phyloP scores from a whole-genome alignment of 768 basidiomycete species.

The Harrya chromipes region DNA sequence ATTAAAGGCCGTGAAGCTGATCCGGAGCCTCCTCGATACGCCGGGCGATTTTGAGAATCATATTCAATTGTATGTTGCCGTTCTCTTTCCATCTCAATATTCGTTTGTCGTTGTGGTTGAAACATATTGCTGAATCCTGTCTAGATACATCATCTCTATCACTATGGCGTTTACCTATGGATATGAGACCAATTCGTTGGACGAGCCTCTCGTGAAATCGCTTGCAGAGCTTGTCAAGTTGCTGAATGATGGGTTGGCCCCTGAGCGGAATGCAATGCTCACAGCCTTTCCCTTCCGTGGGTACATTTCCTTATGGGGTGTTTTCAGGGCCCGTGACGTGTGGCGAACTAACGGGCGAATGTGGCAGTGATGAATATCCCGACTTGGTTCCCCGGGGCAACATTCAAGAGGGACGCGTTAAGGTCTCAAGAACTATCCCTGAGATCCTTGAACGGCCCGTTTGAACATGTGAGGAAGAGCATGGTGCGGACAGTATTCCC shows the following conservation, averaged over 20 bases:
- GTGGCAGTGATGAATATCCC: conserved; percentile 26
- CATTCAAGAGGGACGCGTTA: conserved; percentile 27
- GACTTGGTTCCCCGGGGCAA: conserved; percentile 29
- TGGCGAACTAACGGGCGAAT: conserved; percentile 1
- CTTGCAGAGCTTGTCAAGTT: conserved; percentile 22
- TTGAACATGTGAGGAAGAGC: conserved; percentile 26
- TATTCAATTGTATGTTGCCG: conserved; percentile 17
- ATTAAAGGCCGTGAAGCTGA: conserved; percentile 19
- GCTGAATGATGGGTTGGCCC: conserved; percentile 22
- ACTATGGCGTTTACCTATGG: conserved; percentile 32
- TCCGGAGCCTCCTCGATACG: conserved; percentile 18
- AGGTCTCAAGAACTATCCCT: conserved; percentile 26
- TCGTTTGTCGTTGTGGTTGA: not conserved
- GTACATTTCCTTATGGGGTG: conserved; percentile 2
- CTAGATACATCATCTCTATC: conserved; percentile 30
- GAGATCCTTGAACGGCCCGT: conserved; percentile 23
- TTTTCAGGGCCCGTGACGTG: not conserved
- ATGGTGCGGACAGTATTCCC: conserved; percentile 17
- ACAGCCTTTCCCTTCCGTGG: conserved; percentile 29
- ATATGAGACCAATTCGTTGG: conserved; percentile 25
- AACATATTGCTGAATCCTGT: not conserved
- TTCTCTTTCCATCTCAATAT: not conserved
- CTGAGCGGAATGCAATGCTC: conserved; percentile 27
- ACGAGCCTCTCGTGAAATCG: conserved; percentile 26
- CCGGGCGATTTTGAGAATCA: conserved; percentile 26